Base-by-base conservation (phyloP, 352 stramenopile genomes). In the Phytophthora palmivora region DNA sequence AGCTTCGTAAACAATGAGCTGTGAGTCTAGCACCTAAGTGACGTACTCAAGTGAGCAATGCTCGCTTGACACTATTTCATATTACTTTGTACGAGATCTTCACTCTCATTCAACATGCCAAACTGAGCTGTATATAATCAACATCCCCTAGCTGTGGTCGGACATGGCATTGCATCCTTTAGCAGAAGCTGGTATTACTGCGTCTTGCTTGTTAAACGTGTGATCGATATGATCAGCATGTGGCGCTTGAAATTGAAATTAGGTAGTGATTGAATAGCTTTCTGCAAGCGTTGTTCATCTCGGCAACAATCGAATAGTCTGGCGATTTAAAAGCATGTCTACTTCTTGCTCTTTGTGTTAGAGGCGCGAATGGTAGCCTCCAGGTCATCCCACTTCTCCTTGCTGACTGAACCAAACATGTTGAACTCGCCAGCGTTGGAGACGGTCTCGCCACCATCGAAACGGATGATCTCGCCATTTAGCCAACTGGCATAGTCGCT, bases 401-500 rank as follows among this genome's bases (percentile, higher is more conserved):
- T 71, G 33, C 76, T 74, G 26, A 94, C 74, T 0, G 62, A 44
- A 41, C 71, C 59, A 48, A 94, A 89, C 66, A 89, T 87, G 63
- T 94, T 94, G 58, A 94, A 92, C 66, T 94, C 83, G 34, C 85
- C 85, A 19, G 78, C 62, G 55, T 92, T 90, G 22, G 73, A 63
- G 1, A 91, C 82, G 18, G 80, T 92, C 72, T 94, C 85, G 16
- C 85, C 85, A 48, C 85, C 85, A 60, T 94, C 85, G 46, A 94
- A 91, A 47, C 74, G 80, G 54, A 94, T 82, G 60, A 94, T 87
- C 72, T 91, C 78, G 51, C 85, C 85, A 43, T 91, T 92, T 33
- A 94, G 72, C 83, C 83, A 94, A 54, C 78, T 89, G 56, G 85
- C 85, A 57, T 89, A 94, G 72, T 91, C 81, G 64, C 81, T 91